phyloP scores from a whole-genome alignment of 352 stramenopile species.

The Pythium angustatum region DNA sequence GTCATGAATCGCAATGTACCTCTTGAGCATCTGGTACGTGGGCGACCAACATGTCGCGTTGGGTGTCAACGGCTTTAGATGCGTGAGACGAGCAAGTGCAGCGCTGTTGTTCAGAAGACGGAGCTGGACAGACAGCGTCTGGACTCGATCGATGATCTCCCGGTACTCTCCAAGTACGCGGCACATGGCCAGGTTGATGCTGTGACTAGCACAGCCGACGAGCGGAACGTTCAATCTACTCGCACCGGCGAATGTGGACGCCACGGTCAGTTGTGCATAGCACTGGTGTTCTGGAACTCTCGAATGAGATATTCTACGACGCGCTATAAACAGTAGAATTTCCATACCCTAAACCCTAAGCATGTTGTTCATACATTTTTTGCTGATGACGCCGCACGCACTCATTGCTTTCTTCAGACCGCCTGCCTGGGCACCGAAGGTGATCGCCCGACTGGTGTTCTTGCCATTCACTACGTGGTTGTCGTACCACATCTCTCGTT shows the following conservation, averaged over 20 bases:
- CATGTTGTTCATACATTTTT: too few relatives aligned
- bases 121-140: background rate
- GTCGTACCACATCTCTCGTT: constrained; percentile 1
- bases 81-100: background rate
- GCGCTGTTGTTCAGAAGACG: background rate
- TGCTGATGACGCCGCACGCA: too few relatives aligned
- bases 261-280: too few relatives aligned
- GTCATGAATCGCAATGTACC: constrained; percentile 17
- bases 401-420: too few relatives aligned
- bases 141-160: background rate
- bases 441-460: too few relatives aligned
- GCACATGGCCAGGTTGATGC: constrained; percentile 15
- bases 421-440: too few relatives aligned
- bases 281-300: too few relatives aligned
- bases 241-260: too few relatives aligned
- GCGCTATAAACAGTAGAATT: too few relatives aligned
- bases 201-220: constrained; percentile 18
- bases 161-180: background rate
- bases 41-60: constrained; percentile 22
- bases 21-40: constrained; percentile 15
- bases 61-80: constrained; percentile 5
- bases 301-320: too few relatives aligned
- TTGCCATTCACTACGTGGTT: background rate
- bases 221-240: constrained; percentile 17
- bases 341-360: too few relatives aligned